These are phyloP conservation scores for Ballota nigra DNA, from an alignment of 257 asterid genomes.

Conservation along the genomic window DNA sequence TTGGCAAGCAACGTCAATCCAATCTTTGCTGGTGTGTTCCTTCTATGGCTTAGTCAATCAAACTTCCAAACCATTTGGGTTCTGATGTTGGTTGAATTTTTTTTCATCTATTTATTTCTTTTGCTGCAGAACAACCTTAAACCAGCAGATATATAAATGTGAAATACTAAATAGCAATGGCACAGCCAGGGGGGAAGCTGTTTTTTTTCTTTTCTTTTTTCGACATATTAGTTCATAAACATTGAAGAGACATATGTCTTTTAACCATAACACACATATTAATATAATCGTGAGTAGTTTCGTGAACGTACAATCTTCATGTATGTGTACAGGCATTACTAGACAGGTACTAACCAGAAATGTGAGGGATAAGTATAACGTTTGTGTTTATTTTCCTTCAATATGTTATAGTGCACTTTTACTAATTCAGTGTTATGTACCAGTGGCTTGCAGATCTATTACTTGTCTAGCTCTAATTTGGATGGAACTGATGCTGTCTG, in stretches of 20 bases:
- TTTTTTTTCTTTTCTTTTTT: neutral
- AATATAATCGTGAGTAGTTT: neutral
- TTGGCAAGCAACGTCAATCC: neutral
- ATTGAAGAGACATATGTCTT: neutral
- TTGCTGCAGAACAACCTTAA: constrained; percentile 1
- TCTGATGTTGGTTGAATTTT: neutral
- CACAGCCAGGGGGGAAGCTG: neutral
- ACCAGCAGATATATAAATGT: neutral
- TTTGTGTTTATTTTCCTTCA: constrained; percentile 1
- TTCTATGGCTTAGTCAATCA: constrained; percentile 1
- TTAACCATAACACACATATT: neutral
- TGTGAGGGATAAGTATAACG: neutral
- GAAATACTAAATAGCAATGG: neutral
- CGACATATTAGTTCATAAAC: neutral
- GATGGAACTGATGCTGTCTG: constrained; percentile 74
- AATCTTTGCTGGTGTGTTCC: neutral
- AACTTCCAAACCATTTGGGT: neutral
- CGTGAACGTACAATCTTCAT: neutral
- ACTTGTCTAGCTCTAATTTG: constrained; percentile 63
- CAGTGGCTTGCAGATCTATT: constrained; percentile 88
- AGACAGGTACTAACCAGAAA: neutral
- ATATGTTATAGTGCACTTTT: constrained; percentile 5
- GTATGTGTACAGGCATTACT: neutral
- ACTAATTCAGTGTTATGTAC: constrained; percentile 31
- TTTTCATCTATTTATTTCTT: neutral